Conservation (phyloP, 306 rosid genomes). For the Prunus mira region DNA sequence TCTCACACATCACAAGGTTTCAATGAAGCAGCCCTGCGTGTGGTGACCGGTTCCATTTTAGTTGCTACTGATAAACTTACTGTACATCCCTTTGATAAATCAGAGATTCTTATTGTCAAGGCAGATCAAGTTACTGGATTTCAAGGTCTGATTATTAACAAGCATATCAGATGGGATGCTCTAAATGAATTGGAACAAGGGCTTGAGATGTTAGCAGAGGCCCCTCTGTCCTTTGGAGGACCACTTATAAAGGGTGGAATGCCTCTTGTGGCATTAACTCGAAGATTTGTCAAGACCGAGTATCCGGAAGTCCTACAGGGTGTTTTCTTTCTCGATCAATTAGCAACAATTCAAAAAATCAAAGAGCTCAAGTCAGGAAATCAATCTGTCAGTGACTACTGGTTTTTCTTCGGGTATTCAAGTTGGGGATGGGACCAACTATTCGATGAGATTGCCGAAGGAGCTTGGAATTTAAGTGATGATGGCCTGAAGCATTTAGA, state of each 20-base stretch:
- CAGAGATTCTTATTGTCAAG: conserved; percentile 71
- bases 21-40: conserved; percentile 35
- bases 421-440: conserved; percentile 90
- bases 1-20: conserved; percentile 29
- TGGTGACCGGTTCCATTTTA: conserved; percentile 59
- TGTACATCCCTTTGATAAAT: conserved; percentile 60
- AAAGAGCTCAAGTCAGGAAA: conserved; percentile 49
- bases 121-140: conserved; percentile 63
- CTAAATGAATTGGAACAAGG: conserved; percentile 50
- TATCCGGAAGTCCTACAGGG: conserved; percentile 70
- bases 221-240: conserved; percentile 76
- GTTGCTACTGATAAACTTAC: conserved; percentile 68
- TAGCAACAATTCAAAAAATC: conserved; percentile 37
- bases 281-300: conserved; percentile 20
- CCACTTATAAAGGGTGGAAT: conserved; percentile 54
- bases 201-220: conserved; percentile 43
- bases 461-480: conserved; percentile 66
- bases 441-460: conserved; percentile 60
- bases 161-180: conserved; percentile 60
- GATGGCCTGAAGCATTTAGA: conserved; percentile 38
- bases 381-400: conserved; percentile 41
- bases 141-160: conserved; percentile 83
- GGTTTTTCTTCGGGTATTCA: conserved; percentile 93
- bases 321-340: conserved; percentile 64
- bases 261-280: conserved; percentile 67